Evolutionary conservation across 2,329 filamentous ascomycete species (phyloP).

Genomic region (Fusarium continuum): DNA sequence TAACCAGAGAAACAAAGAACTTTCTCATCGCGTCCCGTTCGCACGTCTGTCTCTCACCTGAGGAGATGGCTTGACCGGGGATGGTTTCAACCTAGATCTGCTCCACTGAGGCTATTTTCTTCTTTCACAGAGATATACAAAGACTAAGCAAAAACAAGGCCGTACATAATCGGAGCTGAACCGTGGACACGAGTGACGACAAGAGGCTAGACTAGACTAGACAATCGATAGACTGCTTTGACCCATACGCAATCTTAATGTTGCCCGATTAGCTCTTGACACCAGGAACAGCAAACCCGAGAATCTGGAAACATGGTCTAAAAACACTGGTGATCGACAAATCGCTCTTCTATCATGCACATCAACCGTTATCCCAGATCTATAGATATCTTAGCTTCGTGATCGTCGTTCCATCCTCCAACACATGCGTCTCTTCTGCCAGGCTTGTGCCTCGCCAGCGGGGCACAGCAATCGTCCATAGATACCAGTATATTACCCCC

Average conservation of each 20-base stretch:
- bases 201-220: slow-evolving; percentile 19
- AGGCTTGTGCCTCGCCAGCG: slow-evolving; percentile 66
- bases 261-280: background rate
- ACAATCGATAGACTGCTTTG: slow-evolving; percentile 6
- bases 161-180: background rate
- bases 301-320: background rate
- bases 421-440: slow-evolving; percentile 66
- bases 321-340: background rate
- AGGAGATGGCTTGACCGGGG: slow-evolving; percentile 6
- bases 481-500: slow-evolving; percentile 72
- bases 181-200: background rate
- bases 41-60: background rate
- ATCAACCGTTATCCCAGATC: background rate
- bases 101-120: background rate
- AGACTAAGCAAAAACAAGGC: background rate
- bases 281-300: background rate
- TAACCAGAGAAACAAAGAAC: background rate
- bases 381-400: slow-evolving; percentile 59
- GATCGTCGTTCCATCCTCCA: slow-evolving; percentile 74
- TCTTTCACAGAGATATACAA: background rate
- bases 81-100: slow-evolving; percentile 1
- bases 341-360: background rate
- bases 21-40: no score
- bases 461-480: slow-evolving; percentile 71
- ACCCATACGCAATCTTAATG: slow-evolving; percentile 20